A percentile compares a stretch with the other conserved stretches of the same genome.
These are phyloP conservation scores for Anacardium occidentale DNA, from an alignment of 345 rosid genomes.

Conservation along the genomic window DNA sequence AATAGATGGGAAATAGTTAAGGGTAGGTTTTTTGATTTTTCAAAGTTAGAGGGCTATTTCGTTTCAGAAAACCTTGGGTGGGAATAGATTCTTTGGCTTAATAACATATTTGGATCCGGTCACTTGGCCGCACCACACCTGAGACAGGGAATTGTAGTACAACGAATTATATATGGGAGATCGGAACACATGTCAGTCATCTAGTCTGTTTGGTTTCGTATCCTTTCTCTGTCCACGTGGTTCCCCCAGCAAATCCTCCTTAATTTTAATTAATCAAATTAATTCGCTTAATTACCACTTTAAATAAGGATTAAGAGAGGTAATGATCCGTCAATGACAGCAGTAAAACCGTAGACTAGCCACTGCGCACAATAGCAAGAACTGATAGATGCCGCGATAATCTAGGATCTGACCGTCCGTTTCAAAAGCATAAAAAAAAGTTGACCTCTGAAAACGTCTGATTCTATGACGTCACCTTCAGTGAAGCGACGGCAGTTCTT, in stretches of 20 bases:
- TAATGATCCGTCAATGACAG: not conserved
- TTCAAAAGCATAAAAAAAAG: not conserved
- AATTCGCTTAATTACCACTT: not conserved
- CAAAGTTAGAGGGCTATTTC: too few species aligned
- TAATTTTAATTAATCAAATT: too few species aligned
- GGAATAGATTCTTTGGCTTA: too few species aligned
- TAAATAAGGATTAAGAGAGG: not conserved
- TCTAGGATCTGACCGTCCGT: not conserved
- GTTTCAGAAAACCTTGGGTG: too few species aligned
- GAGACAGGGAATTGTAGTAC: not conserved
- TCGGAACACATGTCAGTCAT: not conserved
- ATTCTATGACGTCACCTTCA: conserved; percentile 20
- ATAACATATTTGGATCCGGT: not conserved
- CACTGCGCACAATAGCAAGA: conserved; percentile 22
- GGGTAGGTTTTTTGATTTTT: too few species aligned
- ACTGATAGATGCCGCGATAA: not conserved
- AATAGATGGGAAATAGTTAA: too few species aligned
- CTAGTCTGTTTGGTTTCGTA: not conserved
- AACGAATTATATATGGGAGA: not conserved
- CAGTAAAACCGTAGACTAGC: not conserved
- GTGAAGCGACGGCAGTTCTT: not conserved
- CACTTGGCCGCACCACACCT: not conserved
- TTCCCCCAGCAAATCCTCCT: not conserved
- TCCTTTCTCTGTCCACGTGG: too few species aligned
- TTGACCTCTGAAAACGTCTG: not conserved